phyloP scores from a whole-genome alignment of 2,329 filamentous ascomycete species.

The Alternaria postmessia region DNA sequence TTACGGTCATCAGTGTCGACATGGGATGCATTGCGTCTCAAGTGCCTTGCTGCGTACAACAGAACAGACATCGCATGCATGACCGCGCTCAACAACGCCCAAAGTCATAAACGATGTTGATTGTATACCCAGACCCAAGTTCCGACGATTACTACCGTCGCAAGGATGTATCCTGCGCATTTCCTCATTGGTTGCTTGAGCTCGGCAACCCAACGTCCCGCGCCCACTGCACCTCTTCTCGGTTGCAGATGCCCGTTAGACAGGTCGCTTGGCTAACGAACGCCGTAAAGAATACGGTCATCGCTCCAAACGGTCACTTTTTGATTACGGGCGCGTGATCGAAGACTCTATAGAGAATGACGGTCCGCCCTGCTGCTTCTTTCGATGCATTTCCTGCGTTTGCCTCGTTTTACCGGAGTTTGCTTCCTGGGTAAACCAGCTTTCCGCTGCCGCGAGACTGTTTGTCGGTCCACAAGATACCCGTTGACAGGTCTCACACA shows the following conservation, averaged over 20 bases:
- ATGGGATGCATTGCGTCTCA: neutral
- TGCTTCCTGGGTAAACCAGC: too few species aligned
- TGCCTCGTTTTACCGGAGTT: neutral
- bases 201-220: conserved; percentile 6
- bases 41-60: too few species aligned
- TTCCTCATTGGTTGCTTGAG: conserved; percentile 1
- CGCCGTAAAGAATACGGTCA: neutral
- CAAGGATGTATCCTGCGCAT: neutral
- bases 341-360: neutral
- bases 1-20: neutral
- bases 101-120: neutral
- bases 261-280: conserved; percentile 2
- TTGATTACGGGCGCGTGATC: conserved; percentile 3
- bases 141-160: too few species aligned
- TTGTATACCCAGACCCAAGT: neutral
- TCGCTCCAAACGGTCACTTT: neutral
- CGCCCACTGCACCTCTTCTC: neutral
- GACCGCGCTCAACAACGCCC: neutral
- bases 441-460: neutral
- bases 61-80: neutral
- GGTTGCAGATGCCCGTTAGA: conserved; percentile 1
- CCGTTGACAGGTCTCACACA: conserved; percentile 4
- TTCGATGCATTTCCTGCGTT: neutral
- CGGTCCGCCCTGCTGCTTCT: neutral
- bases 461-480: neutral